Conservation (phyloP, 495 filamentous ascomycete species). For the Bryoglossum gracile region DNA sequence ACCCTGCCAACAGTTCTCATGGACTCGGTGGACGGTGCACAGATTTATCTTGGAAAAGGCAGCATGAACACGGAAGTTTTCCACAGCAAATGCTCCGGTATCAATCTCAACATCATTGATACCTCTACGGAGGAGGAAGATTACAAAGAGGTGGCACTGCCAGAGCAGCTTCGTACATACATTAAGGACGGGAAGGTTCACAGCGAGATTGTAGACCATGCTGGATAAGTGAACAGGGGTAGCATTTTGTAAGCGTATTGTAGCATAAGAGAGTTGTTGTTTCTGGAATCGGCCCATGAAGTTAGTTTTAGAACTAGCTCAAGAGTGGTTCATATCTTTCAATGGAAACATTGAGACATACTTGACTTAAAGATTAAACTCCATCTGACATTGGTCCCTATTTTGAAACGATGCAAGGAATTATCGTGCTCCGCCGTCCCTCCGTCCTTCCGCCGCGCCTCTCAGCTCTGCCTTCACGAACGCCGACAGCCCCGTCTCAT, state of each 20-base stretch:
- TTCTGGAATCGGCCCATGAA: slow-evolving; percentile 3
- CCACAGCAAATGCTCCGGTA: slow-evolving; percentile 70
- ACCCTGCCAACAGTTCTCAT: slow-evolving; percentile 77
- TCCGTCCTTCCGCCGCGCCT: too few relatives aligned
- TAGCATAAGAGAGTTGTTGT: slow-evolving; percentile 16
- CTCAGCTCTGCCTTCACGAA: too few relatives aligned
- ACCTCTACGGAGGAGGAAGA: slow-evolving; percentile 67
- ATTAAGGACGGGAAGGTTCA: slow-evolving; percentile 58
- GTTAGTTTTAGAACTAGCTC: not conserved
- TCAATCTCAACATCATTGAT: slow-evolving; percentile 78
- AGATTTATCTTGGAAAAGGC: slow-evolving; percentile 74
- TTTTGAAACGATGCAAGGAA: too few relatives aligned
- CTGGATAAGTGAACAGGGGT: slow-evolving; percentile 42
- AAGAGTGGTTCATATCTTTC: not conserved
- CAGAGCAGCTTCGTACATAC: slow-evolving; percentile 82
- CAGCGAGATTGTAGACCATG: slow-evolving; percentile 86
- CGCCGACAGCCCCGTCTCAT: too few relatives aligned
- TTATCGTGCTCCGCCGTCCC: too few relatives aligned
- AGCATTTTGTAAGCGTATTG: slow-evolving; percentile 2
- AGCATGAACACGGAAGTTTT: slow-evolving; percentile 74
- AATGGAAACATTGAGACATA: too few relatives aligned
- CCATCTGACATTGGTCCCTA: too few relatives aligned
- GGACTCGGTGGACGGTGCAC: slow-evolving; percentile 88
- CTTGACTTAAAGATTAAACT: too few relatives aligned
- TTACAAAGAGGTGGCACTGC: slow-evolving; percentile 76